phyloP scores from a whole-genome alignment of 177 flowering plant genomes.

The Vitis hybrid region DNA sequence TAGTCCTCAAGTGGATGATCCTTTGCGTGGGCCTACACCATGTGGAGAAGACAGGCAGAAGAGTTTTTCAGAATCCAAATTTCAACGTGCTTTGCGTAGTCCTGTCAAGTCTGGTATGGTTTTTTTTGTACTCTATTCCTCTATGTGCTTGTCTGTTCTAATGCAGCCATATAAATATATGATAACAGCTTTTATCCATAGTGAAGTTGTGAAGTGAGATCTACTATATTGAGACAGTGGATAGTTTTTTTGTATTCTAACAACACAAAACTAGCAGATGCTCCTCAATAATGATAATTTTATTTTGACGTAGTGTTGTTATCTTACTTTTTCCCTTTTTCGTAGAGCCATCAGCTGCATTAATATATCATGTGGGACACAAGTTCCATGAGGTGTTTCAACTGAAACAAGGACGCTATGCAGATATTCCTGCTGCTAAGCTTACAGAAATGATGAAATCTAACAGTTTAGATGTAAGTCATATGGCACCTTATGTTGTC shows the following conservation, averaged over 20 bases:
- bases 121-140: not conserved
- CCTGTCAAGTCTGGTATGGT: slow-evolving; percentile 50
- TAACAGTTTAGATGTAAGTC: slow-evolving; percentile 74
- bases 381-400: slow-evolving; percentile 86
- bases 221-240: too few species aligned
- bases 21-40: slow-evolving; percentile 18
- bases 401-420: slow-evolving; percentile 65
- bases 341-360: slow-evolving; percentile 47
- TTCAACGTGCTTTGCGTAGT: slow-evolving; percentile 42
- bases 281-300: too few species aligned
- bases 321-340: not conserved
- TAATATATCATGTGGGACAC: slow-evolving; percentile 50
- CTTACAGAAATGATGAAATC: slow-evolving; percentile 79
- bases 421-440: slow-evolving; percentile 70
- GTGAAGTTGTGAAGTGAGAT: too few species aligned
- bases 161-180: not conserved
- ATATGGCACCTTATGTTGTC: not conserved
- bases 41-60: slow-evolving; percentile 47
- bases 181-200: not conserved
- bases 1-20: slow-evolving; percentile 11
- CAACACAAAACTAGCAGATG: too few species aligned
- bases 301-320: slow-evolving; percentile 1
- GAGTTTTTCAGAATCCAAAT: slow-evolving; percentile 36
- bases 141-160: not conserved
- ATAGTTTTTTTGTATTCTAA: too few species aligned